Percentiles rank a stretch among this genome's conserved stretches.
Conservation (phyloP, 2,329 filamentous ascomycete genomes). For the Curvularia sp. region DNA sequence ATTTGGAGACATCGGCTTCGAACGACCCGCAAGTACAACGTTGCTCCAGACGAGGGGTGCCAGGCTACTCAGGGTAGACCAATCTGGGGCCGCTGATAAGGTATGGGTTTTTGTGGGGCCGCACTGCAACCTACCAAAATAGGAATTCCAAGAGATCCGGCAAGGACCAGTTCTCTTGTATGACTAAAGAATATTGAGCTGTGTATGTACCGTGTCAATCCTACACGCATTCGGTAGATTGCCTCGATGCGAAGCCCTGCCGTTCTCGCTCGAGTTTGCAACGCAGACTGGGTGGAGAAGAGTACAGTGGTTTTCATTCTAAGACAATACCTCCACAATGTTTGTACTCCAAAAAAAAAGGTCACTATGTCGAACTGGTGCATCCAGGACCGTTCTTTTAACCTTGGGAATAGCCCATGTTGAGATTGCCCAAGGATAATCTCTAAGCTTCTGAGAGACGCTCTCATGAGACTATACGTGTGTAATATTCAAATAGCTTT, state of each 20-base stretch:
- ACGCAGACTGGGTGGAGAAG: background rate
- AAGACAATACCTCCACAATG: background rate
- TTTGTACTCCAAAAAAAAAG: too few species aligned
- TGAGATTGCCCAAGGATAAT: background rate
- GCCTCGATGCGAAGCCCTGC: background rate
- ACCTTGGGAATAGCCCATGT: background rate
- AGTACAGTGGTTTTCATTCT: background rate
- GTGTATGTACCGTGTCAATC: background rate
- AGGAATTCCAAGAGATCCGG: background rate
- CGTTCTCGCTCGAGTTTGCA: background rate
- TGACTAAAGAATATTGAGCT: background rate
- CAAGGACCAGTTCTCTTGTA: background rate
- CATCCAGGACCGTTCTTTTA: too few species aligned
- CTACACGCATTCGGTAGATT: too few species aligned
- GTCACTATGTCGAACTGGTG: background rate
- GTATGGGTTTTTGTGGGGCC: conserved; percentile 8
- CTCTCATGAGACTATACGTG: too few species aligned
- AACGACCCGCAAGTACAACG: conserved; percentile 10
- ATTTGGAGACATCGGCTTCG: conserved; percentile 10
- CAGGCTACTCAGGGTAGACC: background rate
- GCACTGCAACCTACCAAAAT: conserved; percentile 4
- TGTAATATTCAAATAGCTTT: background rate
- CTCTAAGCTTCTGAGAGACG: background rate
- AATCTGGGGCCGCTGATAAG: conserved; percentile 19
- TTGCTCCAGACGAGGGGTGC: conserved; percentile 4